Base-by-base conservation (phyloP, 2,329 filamentous ascomycete species). In the Phyllosticta capitalensis region DNA sequence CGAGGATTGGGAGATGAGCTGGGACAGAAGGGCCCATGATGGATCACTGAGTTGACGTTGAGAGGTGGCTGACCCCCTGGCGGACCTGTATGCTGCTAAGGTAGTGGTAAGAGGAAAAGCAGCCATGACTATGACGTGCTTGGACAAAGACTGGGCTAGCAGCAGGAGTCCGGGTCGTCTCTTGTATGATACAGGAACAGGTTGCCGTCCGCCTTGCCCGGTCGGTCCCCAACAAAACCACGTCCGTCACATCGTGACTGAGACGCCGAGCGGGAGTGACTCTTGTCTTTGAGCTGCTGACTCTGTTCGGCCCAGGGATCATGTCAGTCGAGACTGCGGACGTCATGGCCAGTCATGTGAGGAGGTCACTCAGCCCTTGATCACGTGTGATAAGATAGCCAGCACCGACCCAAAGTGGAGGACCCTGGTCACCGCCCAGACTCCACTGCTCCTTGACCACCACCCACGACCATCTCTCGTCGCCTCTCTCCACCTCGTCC, bases 1-100 rank as follows among this genome's bases (percentile, higher is more conserved):
- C 76, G 55, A 83, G 72, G 20, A 76, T 69, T 5, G 81, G 80
- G 56, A 83, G 79, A 17, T 17, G 54, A 4, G 45, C 51, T 56
- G 62, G 49, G 22, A 48, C 30, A 22, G 30, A 45, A 10, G 38
- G 9, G 54, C 51, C 6, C 56, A 59, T 59, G 28, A 2, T 50
- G 26, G n/a, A 17, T 19, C 9, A 9, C n/a, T 10, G 9, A 20
- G 5, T 45, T 45, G 38, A 45, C 30, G 38, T 4, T 45, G 38
- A 45, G 4, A n/a, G 3, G 17, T 45, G 38, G 38, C 14, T n/a
- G 38, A n/a, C 38, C 33, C 33, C 9, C 33, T 26, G 24, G 24
- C 24, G 24, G 24, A 26, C 24, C 24, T 38, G n/a, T n/a, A 45
- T n/a, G 38, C 5, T n/a, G 38, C 14, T n/a, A 45, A 26, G 24